Conservation (phyloP, 2,329 filamentous ascomycete genomes). For the Dactylella cylindrospora region DNA sequence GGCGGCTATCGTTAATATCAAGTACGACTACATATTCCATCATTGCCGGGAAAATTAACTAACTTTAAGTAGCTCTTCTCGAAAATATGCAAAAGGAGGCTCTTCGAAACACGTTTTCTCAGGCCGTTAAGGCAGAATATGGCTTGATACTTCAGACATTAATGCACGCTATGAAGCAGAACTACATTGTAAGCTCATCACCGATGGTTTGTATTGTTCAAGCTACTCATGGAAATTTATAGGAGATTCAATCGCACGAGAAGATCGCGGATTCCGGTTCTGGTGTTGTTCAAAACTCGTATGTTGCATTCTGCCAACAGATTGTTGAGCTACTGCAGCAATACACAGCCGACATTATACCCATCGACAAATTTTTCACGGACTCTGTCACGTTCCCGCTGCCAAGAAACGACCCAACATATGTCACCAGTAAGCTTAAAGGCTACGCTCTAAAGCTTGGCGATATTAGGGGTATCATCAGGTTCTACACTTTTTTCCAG, state of each 20-base stretch:
- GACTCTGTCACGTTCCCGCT: constrained; percentile 62
- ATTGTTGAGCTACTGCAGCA: constrained; percentile 64
- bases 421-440: constrained; percentile 64
- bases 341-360: constrained; percentile 60
- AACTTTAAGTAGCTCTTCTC: constrained; percentile 53
- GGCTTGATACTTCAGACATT: constrained; percentile 58
- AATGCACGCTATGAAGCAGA: constrained; percentile 64
- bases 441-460: constrained; percentile 61
- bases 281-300: constrained; percentile 48
- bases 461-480: constrained; percentile 57
- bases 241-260: constrained; percentile 40
- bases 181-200: constrained; percentile 59
- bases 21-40: constrained; percentile 47
- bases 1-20: constrained; percentile 61
- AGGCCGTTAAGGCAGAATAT: constrained; percentile 55
- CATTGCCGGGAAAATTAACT: background rate
- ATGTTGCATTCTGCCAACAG: constrained; percentile 64
- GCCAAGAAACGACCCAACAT: constrained; percentile 62
- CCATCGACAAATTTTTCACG: constrained; percentile 55
- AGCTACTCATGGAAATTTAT: background rate
- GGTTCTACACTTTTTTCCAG: constrained; percentile 62
- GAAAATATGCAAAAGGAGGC: constrained; percentile 61
- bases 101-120: constrained; percentile 52
- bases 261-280: background rate
- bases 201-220: background rate